Base-by-base conservation (phyloP, 805 yeast species). In the Candida parachauliodes region DNA sequence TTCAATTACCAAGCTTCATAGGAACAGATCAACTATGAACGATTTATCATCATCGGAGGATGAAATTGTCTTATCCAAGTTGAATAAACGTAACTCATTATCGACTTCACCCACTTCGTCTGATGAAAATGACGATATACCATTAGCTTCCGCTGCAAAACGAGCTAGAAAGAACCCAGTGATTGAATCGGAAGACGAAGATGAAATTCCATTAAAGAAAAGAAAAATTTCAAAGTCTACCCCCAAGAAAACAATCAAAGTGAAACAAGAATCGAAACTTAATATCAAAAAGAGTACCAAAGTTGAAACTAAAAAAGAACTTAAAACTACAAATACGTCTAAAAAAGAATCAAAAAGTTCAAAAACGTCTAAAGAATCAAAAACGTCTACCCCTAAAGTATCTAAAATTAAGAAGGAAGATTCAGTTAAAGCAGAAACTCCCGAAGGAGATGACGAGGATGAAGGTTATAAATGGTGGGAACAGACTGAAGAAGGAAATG, bases 391-490 rank as follows among this genome's bases (percentile, higher is more conserved):
- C 18, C 10, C 29, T 7, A 36, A 35, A 16, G 20, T 26, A 7
- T 16, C 21, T 5, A 37, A 39, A 32, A 34, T 23, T 8, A 34
- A 40, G 32, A 30, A 16, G n/a, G 36, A 24, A 26, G 28, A 37
- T 30, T 29, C 34, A 11, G 32, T 37, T 16, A 32, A 36, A 32
- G 34, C 39, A 27, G 30, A 41, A 37, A 32, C 36, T 17, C 30
- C 42, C 27, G 22, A 34, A n/a, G 40, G 40, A 3, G 41, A 37
- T 10, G 41, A 37, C 7, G 61, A 56, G 2, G 77, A 68, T 14
- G 80, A 74, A 12, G 86, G 72, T 2, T 68, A 62, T n/a, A 81
- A 76, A 54, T 81, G 79, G 59, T 81, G 95, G 94, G 88, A 95
- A 93, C 91, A 86, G 55, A 78, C 76, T 29, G 77, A 76, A 31